A percentile compares a stretch with the other conserved stretches of the same genome.
These are phyloP conservation scores for Dendrobium huoshanense DNA, from an alignment of 106 monocot species.

Conservation along the genomic window DNA sequence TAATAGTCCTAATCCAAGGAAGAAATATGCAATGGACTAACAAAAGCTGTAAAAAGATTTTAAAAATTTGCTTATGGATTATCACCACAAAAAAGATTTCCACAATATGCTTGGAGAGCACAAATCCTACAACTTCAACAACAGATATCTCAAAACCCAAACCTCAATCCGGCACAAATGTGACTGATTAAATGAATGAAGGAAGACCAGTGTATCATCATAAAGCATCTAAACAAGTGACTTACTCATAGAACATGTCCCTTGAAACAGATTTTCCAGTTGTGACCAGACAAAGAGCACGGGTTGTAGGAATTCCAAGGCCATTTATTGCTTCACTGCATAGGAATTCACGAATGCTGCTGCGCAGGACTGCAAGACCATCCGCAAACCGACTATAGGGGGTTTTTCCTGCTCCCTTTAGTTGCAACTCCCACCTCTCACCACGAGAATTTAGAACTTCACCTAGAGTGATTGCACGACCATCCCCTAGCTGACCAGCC, in stretches of 20 bases:
- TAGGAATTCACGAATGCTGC: conserved; percentile 94
- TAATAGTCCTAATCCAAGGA: neutral
- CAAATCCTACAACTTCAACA: too few species aligned
- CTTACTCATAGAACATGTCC: conserved; percentile 99
- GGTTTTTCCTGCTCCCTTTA: conserved; percentile 93
- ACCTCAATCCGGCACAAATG: neutral
- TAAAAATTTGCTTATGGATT: neutral
- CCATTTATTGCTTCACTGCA: conserved; percentile 99
- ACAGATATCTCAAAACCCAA: neutral
- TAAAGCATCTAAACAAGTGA: neutral
- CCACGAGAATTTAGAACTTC: conserved; percentile 74
- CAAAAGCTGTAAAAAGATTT: neutral
- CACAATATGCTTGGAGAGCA: neutral
- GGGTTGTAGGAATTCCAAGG: conserved; percentile 89
- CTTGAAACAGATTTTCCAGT: conserved; percentile 82
- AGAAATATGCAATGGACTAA: neutral
- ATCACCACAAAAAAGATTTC: neutral
- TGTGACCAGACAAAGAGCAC: conserved; percentile 89
- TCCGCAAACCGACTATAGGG: conserved; percentile 99
- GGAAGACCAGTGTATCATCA: neutral
- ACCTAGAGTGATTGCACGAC: conserved; percentile 91
- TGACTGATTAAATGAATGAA: neutral
- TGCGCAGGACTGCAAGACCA: conserved; percentile 93
- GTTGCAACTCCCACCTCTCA: conserved; percentile 92
- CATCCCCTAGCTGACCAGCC: conserved; percentile 99